Percentiles rank a stretch among this genome's conserved stretches.
phyloP scores from a whole-genome alignment of 768 basidiomycete species.

The Calocybe gangraenosa region DNA sequence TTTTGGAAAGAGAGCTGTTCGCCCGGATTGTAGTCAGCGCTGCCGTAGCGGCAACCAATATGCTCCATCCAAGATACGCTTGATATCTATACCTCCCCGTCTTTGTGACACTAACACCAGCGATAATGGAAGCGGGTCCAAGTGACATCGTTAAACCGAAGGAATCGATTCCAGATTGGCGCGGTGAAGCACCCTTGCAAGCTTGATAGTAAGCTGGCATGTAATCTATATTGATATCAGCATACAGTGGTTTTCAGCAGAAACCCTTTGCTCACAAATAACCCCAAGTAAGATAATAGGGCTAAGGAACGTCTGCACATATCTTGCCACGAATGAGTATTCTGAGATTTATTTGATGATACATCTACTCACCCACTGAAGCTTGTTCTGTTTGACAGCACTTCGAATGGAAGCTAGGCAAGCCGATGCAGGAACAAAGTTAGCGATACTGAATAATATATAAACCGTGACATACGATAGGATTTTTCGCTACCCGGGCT shows the following conservation, averaged over 20 bases:
- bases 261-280: neutral
- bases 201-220: conserved; percentile 47
- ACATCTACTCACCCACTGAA: conserved; percentile 33
- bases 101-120: conserved; percentile 22
- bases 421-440: neutral
- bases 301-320: conserved; percentile 1
- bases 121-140: conserved; percentile 28
- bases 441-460: neutral
- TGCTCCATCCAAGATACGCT: conserved; percentile 1
- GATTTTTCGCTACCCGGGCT: conserved; percentile 18
- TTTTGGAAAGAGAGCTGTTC: conserved; percentile 9
- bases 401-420: conserved; percentile 6
- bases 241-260: neutral
- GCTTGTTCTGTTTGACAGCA: conserved; percentile 31
- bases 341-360: too few relatives aligned
- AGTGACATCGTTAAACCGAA: conserved; percentile 28
- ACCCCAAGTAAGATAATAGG: neutral
- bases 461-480: conserved; percentile 11
- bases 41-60: neutral
- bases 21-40: neutral
- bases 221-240: conserved; percentile 21
- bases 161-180: conserved; percentile 32
- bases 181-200: conserved; percentile 31
- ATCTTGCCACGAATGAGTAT: too few relatives aligned
- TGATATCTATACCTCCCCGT: conserved; percentile 2